phyloP scores from a whole-genome alignment of 2,329 filamentous ascomycete species.

The Domatiomyces globalis region DNA sequence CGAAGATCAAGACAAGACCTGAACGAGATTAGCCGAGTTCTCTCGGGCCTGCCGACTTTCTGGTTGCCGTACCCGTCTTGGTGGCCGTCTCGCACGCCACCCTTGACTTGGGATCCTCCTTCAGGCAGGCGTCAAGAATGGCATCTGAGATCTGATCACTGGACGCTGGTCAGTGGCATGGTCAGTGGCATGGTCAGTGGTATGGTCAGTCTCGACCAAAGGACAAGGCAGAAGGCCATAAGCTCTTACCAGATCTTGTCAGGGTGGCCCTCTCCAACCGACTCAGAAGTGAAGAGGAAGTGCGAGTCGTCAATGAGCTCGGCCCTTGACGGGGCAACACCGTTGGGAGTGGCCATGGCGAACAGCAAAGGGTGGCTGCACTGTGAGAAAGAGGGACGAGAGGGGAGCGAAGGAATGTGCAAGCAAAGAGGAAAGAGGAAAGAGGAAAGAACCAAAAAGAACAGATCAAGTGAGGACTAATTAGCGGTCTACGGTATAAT shows the following conservation, averaged over 20 bases:
- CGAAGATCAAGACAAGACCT: conserved; percentile 92
- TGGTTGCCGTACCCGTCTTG: conserved; percentile 64
- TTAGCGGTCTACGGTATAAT: neutral
- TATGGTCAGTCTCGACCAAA: too few species aligned
- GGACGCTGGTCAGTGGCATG: conserved; percentile 9
- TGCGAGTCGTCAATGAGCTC: conserved; percentile 9
- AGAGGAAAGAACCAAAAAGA: conserved; percentile 20
- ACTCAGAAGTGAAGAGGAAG: conserved; percentile 84
- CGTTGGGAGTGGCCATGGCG: neutral
- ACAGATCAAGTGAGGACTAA: neutral
- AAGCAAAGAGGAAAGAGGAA: conserved; percentile 20
- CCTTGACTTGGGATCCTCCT: conserved; percentile 92
- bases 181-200: conserved; percentile 8
- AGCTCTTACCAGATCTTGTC: conserved; percentile 71
- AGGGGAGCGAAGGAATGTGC: conserved; percentile 19
- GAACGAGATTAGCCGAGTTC: conserved; percentile 3
- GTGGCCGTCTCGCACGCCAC: conserved; percentile 98
- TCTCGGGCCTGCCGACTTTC: neutral
- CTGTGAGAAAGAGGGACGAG: conserved; percentile 3
- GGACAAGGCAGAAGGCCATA: conserved; percentile 2
- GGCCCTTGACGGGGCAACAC: neutral
- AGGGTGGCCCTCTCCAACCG: conserved; percentile 78
- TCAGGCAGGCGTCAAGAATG: conserved; percentile 93
- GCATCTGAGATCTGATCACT: conserved; percentile 96
- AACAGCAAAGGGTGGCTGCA: neutral